These are phyloP conservation scores for Phaeosphaeriaceae sp. DNA, from an alignment of 2,329 filamentous ascomycete genomes.

Conservation along the genomic window DNA sequence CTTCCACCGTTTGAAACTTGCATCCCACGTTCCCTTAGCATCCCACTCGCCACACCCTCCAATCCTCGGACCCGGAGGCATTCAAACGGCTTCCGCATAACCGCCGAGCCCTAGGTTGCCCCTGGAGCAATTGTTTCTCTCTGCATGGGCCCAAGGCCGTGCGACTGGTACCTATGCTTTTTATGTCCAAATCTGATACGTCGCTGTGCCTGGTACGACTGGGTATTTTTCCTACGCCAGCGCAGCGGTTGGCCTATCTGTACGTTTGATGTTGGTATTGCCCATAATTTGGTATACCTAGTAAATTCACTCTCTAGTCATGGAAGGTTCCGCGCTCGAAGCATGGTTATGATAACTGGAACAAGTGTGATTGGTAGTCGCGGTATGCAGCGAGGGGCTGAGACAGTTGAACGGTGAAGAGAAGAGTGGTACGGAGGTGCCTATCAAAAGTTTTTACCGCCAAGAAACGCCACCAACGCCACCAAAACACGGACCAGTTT, in stretches of 20 bases:
- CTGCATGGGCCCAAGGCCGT: not conserved
- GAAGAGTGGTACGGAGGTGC: no score
- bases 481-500: no score
- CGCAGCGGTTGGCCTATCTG: conserved; percentile 4
- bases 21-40: not conserved
- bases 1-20: not conserved
- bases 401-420: conserved; percentile 7
- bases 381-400: conserved; percentile 5
- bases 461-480: no score
- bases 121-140: conserved; percentile 5
- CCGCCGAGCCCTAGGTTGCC: conserved; percentile 5
- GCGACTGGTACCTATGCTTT: conserved; percentile 5
- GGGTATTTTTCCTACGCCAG: no score
- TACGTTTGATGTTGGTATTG: conserved; percentile 8
- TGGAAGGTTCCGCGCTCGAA: not conserved
- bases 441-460: no score
- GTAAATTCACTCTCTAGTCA: not conserved
- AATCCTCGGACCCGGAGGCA: not conserved
- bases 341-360: not conserved
- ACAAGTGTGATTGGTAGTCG: conserved; percentile 1
- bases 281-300: not conserved
- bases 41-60: conserved; percentile 4
- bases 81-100: not conserved
- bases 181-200: not conserved
- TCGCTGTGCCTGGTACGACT: not conserved